Evolutionary conservation across 805 yeast genomes (phyloP), one percentile per base, ranked within the genome.

Genomic region (Maudiozyma serrabonitensis): DNA sequence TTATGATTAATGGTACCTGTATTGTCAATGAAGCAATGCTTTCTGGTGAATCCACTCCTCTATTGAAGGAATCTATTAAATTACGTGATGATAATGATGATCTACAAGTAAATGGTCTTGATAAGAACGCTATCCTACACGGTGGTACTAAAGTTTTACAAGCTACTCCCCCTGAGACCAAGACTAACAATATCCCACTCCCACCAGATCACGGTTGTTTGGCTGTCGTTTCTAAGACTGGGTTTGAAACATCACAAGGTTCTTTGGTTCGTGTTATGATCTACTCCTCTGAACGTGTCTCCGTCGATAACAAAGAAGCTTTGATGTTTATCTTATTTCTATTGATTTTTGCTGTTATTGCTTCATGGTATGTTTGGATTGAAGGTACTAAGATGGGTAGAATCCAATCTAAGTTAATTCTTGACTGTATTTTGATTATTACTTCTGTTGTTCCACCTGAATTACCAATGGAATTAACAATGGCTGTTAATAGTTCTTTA

Each of bases 381-480:
- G 96, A 91, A 71, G 99, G 99, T 69, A 85, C 95, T 23, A 82
- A 78, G 66, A 84, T 87, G 87, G 98, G 96, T 61, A 85, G 99
- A 72, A 80, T 87, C 59, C 95, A 91, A 69, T 86, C 95, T 49
- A 91, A 91, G 70, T 78, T 93, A 67, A 83, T 93, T 56, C 77
- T 93, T 63, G 98, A 93, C 70, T 93, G 99, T 81, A 85, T 93
- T 56, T 79, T 93, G 63, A 95, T 93, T 59, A 79, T 93, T 60
- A 93, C 99, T 18, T 90, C 98, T 46, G 99, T 93, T 55, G 99
- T 93, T 40, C 99, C 99, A 37, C 99, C 99, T 41, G 99, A 93
- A 71, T 77, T 93, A 58, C 99, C 99, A 51, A 93, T 93, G 98
- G 99, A 93, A 73, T 78, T 93, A 60, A 93, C 99, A 13, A 84